Conservation (phyloP, 139 green algal genomes). For the Astrephomene gubernaculifera region DNA sequence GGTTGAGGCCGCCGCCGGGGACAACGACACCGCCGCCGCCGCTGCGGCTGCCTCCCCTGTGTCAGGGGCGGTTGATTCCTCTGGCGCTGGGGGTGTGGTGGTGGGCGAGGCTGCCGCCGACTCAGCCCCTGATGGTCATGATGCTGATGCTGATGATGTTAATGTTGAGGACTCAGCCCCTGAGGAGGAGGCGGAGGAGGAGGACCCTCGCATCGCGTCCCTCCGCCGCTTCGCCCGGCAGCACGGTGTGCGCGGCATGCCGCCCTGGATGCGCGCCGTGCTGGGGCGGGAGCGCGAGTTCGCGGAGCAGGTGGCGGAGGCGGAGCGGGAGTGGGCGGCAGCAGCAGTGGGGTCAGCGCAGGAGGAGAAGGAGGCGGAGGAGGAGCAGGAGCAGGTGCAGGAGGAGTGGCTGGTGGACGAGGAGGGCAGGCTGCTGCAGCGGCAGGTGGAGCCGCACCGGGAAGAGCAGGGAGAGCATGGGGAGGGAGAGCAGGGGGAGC, state of each 20-base stretch:
- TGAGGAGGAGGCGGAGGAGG: neutral
- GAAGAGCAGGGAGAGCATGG: too few relatives aligned
- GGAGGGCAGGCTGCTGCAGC: too few relatives aligned
- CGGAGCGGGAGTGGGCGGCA: neutral
- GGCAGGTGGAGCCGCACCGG: too few relatives aligned
- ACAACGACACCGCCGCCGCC: neutral
- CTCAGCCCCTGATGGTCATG: neutral
- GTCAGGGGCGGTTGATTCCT: neutral
- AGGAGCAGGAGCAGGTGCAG: neutral
- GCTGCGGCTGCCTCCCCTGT: neutral
- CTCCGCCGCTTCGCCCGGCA: neutral
- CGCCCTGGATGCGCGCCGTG: neutral
- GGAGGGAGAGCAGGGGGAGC: too few relatives aligned
- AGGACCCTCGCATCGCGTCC: neutral
- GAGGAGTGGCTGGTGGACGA: too few relatives aligned
- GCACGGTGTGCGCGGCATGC: constrained; percentile 3
- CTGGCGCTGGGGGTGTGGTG: neutral
- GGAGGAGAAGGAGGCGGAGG: neutral
- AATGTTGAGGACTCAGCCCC: neutral
- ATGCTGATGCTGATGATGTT: neutral
- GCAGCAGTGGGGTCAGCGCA: neutral
- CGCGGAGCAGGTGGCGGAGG: neutral
- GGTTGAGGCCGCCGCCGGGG: too few relatives aligned
- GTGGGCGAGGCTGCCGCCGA: neutral
- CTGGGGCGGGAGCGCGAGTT: constrained; percentile 34